phyloP scores from a whole-genome alignment of 2,329 filamentous ascomycete species.

The Tolypocladium paradoxum region DNA sequence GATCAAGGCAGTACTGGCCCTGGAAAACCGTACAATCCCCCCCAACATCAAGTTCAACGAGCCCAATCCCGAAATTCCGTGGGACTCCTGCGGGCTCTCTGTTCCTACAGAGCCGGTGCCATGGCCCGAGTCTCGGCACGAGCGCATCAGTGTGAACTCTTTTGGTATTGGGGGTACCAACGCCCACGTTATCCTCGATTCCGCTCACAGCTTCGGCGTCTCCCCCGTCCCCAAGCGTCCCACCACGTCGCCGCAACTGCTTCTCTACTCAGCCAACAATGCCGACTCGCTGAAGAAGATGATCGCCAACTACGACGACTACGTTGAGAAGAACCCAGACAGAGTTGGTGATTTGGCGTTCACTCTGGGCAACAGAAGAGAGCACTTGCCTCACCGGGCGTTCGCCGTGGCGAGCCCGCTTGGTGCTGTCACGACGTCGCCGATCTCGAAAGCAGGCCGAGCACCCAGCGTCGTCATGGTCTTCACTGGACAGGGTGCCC shows the following conservation, averaged over 20 bases:
- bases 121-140: conserved; percentile 24
- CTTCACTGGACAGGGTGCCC: background rate
- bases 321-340: background rate
- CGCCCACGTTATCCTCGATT: conserved; percentile 15
- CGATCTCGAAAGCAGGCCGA: background rate
- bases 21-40: conserved; percentile 14
- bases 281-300: conserved; percentile 10
- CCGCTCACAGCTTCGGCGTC: background rate
- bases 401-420: background rate
- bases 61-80: conserved; percentile 12
- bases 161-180: conserved; percentile 34
- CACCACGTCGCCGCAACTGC: background rate
- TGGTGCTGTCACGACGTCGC: background rate
- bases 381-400: background rate
- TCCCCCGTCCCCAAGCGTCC: background rate
- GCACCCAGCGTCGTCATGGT: background rate
- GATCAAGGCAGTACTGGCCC: conserved; percentile 15
- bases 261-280: background rate
- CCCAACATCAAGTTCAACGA: conserved; percentile 11
- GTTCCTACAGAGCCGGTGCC: conserved; percentile 19
- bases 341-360: background rate
- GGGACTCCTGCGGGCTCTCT: conserved; percentile 9
- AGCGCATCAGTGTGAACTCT: conserved; percentile 33
- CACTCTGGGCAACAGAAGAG: background rate
- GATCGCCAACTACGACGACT: conserved; percentile 3